Percentiles rank a stretch among this genome's conserved stretches.
These are phyloP conservation scores for Taphrina pruni DNA, from an alignment of 1,139 yeast species.

Conservation along the genomic window DNA sequence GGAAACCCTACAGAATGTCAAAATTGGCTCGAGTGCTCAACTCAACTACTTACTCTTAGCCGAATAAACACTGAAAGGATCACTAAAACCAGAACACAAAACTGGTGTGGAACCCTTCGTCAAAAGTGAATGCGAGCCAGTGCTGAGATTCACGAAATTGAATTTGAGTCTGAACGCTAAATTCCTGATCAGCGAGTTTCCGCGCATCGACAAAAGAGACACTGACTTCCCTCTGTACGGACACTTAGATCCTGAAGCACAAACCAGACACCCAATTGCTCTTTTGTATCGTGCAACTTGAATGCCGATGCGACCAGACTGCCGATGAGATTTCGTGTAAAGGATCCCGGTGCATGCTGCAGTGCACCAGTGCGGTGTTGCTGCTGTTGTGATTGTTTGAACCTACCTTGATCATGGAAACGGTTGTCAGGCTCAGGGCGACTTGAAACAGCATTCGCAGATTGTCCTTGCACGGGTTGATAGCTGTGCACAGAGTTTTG, in stretches of 20 bases:
- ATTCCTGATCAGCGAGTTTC: too few relatives aligned
- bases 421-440: background rate
- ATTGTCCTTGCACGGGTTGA: background rate
- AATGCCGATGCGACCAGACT: slow-evolving; percentile 55
- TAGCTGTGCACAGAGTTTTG: background rate
- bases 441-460: background rate
- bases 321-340: slow-evolving; percentile 56
- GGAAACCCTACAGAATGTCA: slow-evolving; percentile 51
- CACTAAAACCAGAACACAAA: slow-evolving; percentile 52
- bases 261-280: slow-evolving; percentile 56
- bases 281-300: slow-evolving; percentile 53
- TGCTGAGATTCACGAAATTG: slow-evolving; percentile 52
- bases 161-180: slow-evolving; percentile 53
- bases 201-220: background rate
- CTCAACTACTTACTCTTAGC: slow-evolving; percentile 50
- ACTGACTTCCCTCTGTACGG: slow-evolving; percentile 54
- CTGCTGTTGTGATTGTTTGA: background rate
- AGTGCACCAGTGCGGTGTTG: background rate
- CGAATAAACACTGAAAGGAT: slow-evolving; percentile 54
- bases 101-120: slow-evolving; percentile 50
- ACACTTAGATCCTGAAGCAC: slow-evolving; percentile 56
- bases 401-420: background rate
- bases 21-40: background rate
- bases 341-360: slow-evolving; percentile 43
- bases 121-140: slow-evolving; percentile 31